Conservation (phyloP, 2,329 filamentous ascomycete genomes). For the Ceratocystis cubensis region DNA sequence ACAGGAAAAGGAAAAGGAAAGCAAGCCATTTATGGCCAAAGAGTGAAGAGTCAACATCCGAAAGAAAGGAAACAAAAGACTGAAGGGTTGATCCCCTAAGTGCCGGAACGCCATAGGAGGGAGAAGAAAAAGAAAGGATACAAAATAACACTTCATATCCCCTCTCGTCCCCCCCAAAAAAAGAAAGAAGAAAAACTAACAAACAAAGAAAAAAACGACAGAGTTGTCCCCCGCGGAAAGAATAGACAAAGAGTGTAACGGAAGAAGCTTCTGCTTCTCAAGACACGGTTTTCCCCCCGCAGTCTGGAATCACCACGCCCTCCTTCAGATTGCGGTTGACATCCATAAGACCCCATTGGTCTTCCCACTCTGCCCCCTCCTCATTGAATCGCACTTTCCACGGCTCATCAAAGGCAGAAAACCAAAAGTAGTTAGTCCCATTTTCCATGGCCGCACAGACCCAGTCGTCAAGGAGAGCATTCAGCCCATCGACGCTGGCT, state of each 20-base stretch:
- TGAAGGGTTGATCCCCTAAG: no score
- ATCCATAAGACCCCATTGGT: slow-evolving; percentile 90
- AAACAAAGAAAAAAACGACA: no score
- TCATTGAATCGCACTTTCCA: slow-evolving; percentile 75
- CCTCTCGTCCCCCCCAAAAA: no score
- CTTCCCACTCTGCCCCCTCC: slow-evolving; percentile 66
- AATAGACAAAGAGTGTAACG: no score
- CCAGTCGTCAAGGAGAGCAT: slow-evolving; percentile 75
- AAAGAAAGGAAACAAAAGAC: no score
- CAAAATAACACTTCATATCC: no score
- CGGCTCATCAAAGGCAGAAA: slow-evolving; percentile 90
- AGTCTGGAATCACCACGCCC: slow-evolving; percentile 77
- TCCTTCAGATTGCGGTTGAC: slow-evolving; percentile 70
- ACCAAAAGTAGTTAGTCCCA: slow-evolving; percentile 92
- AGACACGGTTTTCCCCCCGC: slow-evolving; percentile 58
- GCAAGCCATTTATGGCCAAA: background rate
- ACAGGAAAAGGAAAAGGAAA: slow-evolving; percentile 4
- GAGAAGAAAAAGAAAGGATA: no score
- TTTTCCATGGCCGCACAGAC: slow-evolving; percentile 69
- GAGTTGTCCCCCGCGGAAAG: no score
- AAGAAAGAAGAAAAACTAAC: no score
- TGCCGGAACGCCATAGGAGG: no score
- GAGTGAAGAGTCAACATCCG: no score
- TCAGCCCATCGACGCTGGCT: slow-evolving; percentile 68
- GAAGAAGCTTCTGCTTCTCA: background rate